Evolutionary conservation across 257 asterid genomes (phyloP).

Genomic region (Schizonepeta tenuifolia): DNA sequence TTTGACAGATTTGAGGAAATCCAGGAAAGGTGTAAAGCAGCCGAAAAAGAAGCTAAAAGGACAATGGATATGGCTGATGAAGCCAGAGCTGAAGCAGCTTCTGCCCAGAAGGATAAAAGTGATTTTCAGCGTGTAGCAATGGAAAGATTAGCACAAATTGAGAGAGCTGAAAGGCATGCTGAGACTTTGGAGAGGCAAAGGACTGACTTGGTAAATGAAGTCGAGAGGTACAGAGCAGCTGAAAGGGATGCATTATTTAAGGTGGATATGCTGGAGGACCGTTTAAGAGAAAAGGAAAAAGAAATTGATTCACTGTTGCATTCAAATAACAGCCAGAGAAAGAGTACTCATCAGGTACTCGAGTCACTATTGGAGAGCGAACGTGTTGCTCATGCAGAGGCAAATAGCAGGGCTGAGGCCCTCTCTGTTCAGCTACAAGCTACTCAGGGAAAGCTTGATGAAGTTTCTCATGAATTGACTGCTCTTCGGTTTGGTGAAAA

Average conservation of each 20-base stretch:
- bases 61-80: constrained; percentile 87
- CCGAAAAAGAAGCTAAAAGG: constrained; percentile 85
- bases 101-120: constrained; percentile 78
- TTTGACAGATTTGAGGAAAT: constrained; percentile 75
- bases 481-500: constrained; percentile 67
- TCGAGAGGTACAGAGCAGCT: constrained; percentile 57
- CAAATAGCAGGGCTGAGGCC: constrained; percentile 81
- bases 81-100: constrained; percentile 90
- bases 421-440: constrained; percentile 86
- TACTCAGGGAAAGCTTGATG: constrained; percentile 77
- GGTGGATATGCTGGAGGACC: constrained; percentile 64
- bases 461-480: constrained; percentile 76
- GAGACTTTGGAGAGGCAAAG: constrained; percentile 76
- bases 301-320: constrained; percentile 74
- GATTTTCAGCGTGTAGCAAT: constrained; percentile 73
- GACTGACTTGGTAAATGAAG: constrained; percentile 58
- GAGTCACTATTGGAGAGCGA: constrained; percentile 76
- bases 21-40: constrained; percentile 78
- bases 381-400: constrained; percentile 85
- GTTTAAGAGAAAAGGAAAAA: constrained; percentile 74
- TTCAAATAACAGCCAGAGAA: constrained; percentile 75
- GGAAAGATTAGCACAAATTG: constrained; percentile 85
- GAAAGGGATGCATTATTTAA: constrained; percentile 75
- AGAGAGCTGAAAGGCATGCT: constrained; percentile 72
- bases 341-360: constrained; percentile 71